A percentile compares a stretch with the other conserved stretches of the same genome.
Evolutionary conservation across 345 rosid genomes (phyloP).

Genomic region (Hibiscus tridactylites): DNA sequence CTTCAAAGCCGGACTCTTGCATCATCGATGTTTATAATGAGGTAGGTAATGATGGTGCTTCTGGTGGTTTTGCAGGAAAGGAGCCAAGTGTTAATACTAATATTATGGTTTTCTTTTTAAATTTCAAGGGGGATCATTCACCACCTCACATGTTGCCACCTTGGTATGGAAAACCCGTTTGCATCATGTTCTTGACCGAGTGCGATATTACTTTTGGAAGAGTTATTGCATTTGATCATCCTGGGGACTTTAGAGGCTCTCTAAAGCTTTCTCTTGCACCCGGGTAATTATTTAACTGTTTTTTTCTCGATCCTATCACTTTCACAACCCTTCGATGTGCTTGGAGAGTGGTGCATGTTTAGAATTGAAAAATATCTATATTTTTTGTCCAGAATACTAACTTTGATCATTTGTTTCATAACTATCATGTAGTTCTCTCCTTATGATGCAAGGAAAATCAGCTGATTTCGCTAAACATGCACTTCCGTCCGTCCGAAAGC

Average conservation of each 20-base stretch:
- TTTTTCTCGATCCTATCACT: not conserved
- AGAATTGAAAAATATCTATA: not conserved
- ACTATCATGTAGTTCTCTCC: conserved; percentile 47
- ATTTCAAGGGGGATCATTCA: conserved; percentile 75
- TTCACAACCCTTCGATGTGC: not conserved
- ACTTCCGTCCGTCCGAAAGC: conserved; percentile 50
- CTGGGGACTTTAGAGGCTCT: conserved; percentile 77
- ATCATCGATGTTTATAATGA: conserved; percentile 72
- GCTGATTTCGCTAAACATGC: conserved; percentile 77
- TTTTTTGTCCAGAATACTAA: not conserved
- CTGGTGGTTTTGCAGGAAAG: conserved; percentile 4
- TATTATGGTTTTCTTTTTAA: conserved; percentile 4
- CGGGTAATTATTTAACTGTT: conserved; percentile 45
- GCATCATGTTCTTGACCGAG: conserved; percentile 63
- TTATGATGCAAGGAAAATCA: conserved; percentile 69
- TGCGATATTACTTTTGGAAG: conserved; percentile 79
- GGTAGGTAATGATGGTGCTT: conserved; percentile 30
- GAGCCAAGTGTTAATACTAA: not conserved
- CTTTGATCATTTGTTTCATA: not conserved
- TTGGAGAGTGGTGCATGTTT: not conserved
- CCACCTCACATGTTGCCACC: conserved; percentile 65
- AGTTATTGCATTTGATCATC: conserved; percentile 43
- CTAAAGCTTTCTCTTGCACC: conserved; percentile 71
- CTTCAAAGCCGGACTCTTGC: conserved; percentile 76
- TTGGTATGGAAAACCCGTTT: conserved; percentile 77